phyloP scores from a whole-genome alignment of 2,329 filamentous ascomycete species.

The Coniochaeta sp. region DNA sequence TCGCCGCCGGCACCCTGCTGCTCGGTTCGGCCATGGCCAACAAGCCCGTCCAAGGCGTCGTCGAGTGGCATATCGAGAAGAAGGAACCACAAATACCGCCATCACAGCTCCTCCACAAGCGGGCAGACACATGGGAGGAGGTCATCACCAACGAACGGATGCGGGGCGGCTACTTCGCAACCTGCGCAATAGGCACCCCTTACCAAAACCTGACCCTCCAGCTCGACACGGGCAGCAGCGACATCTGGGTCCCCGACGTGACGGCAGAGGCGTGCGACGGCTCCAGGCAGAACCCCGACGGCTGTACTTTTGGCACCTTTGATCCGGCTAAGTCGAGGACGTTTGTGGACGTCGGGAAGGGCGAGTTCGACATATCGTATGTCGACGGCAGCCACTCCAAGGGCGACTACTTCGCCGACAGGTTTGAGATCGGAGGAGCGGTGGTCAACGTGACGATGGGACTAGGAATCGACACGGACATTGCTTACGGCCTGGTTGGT shows the following conservation, averaged over 20 bases:
- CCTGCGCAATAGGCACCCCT: conserved; percentile 50
- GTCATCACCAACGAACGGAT: conserved; percentile 35
- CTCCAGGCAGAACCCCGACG: conserved; percentile 3
- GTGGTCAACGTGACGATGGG: conserved; percentile 54
- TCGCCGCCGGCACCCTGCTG: background rate
- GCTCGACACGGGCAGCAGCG: conserved; percentile 59
- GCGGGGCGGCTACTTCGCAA: conserved; percentile 49
- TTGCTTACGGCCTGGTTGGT: conserved; percentile 51
- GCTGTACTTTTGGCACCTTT: conserved; percentile 23
- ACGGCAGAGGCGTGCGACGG: conserved; percentile 4
- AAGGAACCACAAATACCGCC: conserved; percentile 16
- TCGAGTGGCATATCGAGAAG: conserved; percentile 42
- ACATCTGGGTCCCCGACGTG: conserved; percentile 50
- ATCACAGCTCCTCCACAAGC: conserved; percentile 24
- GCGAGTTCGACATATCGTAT: conserved; percentile 52
- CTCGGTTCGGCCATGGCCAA: conserved; percentile 4
- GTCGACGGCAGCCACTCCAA: conserved; percentile 50
- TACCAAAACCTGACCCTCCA: conserved; percentile 49
- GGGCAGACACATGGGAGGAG: conserved; percentile 32
- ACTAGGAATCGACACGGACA: conserved; percentile 44
- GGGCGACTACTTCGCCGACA: conserved; percentile 54
- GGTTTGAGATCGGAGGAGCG: conserved; percentile 46
- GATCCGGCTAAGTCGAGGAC: conserved; percentile 36
- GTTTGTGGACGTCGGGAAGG: conserved; percentile 32
- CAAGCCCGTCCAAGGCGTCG: conserved; percentile 20